Evolutionary conservation across 805 yeast genomes (phyloP), one percentile per base, ranked within the genome.

Genomic region (Nakazawaea anatomiae): DNA sequence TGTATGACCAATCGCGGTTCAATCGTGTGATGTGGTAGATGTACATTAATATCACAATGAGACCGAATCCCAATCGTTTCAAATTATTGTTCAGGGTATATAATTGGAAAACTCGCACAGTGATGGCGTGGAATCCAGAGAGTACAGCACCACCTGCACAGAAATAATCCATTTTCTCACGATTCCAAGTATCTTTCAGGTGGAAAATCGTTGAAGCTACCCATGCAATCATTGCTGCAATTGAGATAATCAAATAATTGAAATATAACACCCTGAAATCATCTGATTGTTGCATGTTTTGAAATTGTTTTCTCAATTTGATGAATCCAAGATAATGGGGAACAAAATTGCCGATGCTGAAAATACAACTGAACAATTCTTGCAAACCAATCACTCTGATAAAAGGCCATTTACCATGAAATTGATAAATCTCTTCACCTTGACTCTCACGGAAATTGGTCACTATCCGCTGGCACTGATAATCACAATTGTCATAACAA

Each of bases 331-430:
- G 56, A 59, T 66, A 79, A 61, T 89, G 92, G 2, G 92, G 88
- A 11, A 82, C 52, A 54, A 83, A 77, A 60, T 87, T 87, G 27
- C 79, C 74, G 5, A 87, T 59, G n/a, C 96, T 87, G 65, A 94
- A 92, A 1, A 89, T 25, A 1, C 87, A 82, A 11, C 95, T 85
- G 28, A 84, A 87, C 0, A 89, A 69, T 63, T 94, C 99, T 65
- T 94, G 99, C 10, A 86, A 71, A 0, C 96, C 96, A n/a, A 76
- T 67, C 0, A 87, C 61, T 46, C 99, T 74, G 14, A 72, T 55
- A 60, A 94, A 94, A 2, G 98, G 98, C 99, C 99, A 94, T 69
- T 94, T 94, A 0, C 99, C 99, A 66, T 94, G 97, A 68, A 89
- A 94, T 65, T 94, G 99, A 40, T 76, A 75, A 0, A 89, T 70